Evolutionary conservation across 2,329 filamentous ascomycete genomes (phyloP), one percentile per base, ranked within the genome.

Genomic region (Xylariaceae sp.): DNA sequence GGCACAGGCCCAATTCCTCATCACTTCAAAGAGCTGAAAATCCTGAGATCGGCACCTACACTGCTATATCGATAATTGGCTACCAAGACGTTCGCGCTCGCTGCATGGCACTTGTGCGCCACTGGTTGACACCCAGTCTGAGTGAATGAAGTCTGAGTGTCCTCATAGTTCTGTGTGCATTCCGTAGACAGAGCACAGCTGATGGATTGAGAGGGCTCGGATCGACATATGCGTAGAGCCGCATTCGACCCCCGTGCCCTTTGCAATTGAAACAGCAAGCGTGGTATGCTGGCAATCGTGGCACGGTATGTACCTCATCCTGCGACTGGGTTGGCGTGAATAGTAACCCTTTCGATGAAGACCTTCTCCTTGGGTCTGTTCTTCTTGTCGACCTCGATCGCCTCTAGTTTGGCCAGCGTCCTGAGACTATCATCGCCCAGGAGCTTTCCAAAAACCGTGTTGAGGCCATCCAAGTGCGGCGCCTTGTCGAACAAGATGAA

Each of bases 321-420:
- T 3, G 90, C 89, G 63, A 93, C 70, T 0, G 90, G 90, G 68
- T 94, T 94, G 15, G 90, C 89, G 73, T 93, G 90, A 2, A 93
- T 81, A 1, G 86, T 88, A 23, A 92, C 80, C 7, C 75, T 81
- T 68, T 90, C 82, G 58, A 94, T 90, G 64, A 77, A 76, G 30
- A 88, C 78, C 59, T 80, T 77, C 70, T 88, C 81, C 74, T 85
- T 86, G 0, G 89, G 89, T 53, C 89, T 77, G 67, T 82, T 86
- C 80, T 93, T 94, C 77, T 86, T 88, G 73, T 94, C 90, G 52
- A 92, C 84, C 63, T 86, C 82, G 17, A 90, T 73, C 18, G 76
- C 80, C 77, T 94, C 90, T 69, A 94, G 80, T 72, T 83, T 86
- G 57, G 86, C 83, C 66, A 94, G 74, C 4, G 88, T 89, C 42